A percentile compares a stretch with the other conserved stretches of the same genome.
Evolutionary conservation across 495 filamentous ascomycete species (phyloP).

Genomic region (Talaromyces liani): DNA sequence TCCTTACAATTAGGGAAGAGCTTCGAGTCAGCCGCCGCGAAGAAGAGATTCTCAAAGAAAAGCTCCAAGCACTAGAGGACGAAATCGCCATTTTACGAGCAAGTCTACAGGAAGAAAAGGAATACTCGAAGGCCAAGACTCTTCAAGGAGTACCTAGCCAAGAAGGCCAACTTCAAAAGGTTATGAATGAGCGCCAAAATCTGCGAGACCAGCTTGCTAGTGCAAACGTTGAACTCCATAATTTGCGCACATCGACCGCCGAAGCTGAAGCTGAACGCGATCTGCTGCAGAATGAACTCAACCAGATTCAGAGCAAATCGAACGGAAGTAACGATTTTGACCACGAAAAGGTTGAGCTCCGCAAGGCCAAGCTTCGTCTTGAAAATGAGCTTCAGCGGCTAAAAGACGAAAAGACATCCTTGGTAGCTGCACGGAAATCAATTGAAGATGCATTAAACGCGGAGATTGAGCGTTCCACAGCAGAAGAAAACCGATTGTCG

Average conservation of each 20-base stretch:
- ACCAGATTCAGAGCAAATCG: slow-evolving; percentile 38
- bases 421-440: slow-evolving; percentile 42
- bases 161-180: slow-evolving; percentile 38
- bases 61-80: slow-evolving; percentile 68
- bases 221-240: slow-evolving; percentile 53
- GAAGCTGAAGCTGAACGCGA: slow-evolving; percentile 57
- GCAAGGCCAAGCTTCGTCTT: slow-evolving; percentile 49
- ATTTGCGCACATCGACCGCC: slow-evolving; percentile 42
- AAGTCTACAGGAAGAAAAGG: slow-evolving; percentile 66
- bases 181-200: slow-evolving; percentile 49
- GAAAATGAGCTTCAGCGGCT: slow-evolving; percentile 53
- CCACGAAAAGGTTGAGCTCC: slow-evolving; percentile 55
- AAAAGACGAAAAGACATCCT: slow-evolving; percentile 45
- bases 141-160: slow-evolving; percentile 37
- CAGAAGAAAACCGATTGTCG: slow-evolving; percentile 49
- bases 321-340: slow-evolving; percentile 51
- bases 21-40: slow-evolving; percentile 59
- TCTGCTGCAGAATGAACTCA: slow-evolving; percentile 52
- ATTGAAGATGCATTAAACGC: slow-evolving; percentile 48
- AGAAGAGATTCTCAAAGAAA: slow-evolving; percentile 55
- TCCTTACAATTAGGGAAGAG: slow-evolving; percentile 58
- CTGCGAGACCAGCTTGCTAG: slow-evolving; percentile 57
- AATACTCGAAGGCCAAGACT: slow-evolving; percentile 52
- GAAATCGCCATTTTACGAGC: slow-evolving; percentile 71
- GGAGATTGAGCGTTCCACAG: slow-evolving; percentile 47